phyloP scores from a whole-genome alignment of 2,329 filamentous ascomycete species.

The Beauveria sp. region DNA sequence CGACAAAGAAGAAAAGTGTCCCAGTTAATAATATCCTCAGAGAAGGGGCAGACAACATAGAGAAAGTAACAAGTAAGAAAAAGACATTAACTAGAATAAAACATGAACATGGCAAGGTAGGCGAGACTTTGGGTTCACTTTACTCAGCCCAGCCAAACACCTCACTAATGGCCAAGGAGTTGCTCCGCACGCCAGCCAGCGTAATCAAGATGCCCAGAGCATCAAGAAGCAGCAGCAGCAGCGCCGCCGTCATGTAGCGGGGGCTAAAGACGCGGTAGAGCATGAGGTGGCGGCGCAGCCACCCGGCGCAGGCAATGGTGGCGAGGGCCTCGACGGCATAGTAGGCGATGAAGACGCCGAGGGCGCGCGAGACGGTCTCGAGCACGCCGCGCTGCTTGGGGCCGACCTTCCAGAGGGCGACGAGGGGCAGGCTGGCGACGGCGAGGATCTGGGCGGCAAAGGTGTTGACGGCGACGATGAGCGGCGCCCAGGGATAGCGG shows the following conservation, averaged over 20 bases:
- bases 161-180: constrained; percentile 70
- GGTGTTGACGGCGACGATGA: constrained; percentile 76
- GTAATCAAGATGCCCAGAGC: constrained; percentile 62
- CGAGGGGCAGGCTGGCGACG: constrained; percentile 68
- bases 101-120: constrained; percentile 13
- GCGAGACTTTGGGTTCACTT: constrained; percentile 22
- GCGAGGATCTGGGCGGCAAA: constrained; percentile 85
- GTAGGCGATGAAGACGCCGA: constrained; percentile 71
- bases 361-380: constrained; percentile 60
- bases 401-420: constrained; percentile 82
- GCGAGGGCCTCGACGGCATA: constrained; percentile 77
- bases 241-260: constrained; percentile 75
- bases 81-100: not conserved
- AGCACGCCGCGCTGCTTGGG: constrained; percentile 64
- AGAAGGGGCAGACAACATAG: not conserved
- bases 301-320: constrained; percentile 84
- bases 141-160: constrained; percentile 75
- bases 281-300: constrained; percentile 88
- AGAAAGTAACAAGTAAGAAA: not conserved
- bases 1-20: not conserved
- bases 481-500: constrained; percentile 80
- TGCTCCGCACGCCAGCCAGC: constrained; percentile 67
- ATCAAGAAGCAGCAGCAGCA: constrained; percentile 68
- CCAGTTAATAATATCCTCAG: not conserved
- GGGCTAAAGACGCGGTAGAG: constrained; percentile 90